Percentiles rank a stretch among this genome's conserved stretches.
Conservation (phyloP, 2,329 filamentous ascomycete species). For the Pseudogymnoascus sp. region DNA sequence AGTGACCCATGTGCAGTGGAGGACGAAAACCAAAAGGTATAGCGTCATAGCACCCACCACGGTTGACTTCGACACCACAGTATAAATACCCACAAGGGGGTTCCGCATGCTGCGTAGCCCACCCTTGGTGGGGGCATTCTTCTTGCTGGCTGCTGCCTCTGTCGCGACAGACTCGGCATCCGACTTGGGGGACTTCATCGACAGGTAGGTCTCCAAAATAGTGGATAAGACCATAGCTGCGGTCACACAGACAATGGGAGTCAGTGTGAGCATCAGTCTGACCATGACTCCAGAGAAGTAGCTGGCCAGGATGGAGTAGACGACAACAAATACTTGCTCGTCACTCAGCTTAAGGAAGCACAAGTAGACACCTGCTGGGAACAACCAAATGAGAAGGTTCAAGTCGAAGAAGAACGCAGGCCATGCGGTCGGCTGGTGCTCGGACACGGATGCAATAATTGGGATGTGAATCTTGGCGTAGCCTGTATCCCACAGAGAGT, state of each 20-base stretch:
- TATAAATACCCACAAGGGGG: constrained; percentile 78
- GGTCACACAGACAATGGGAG: constrained; percentile 90
- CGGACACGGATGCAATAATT: constrained; percentile 98
- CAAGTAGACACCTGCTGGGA: constrained; percentile 96
- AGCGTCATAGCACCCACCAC: constrained; percentile 63
- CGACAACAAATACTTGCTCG: constrained; percentile 95
- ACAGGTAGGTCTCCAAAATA: constrained; percentile 80
- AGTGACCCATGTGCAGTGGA: constrained; percentile 98
- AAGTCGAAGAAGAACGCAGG: constrained; percentile 98
- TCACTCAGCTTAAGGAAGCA: constrained; percentile 92
- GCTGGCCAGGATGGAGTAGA: constrained; percentile 91
- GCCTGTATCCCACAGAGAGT: constrained; percentile 96
- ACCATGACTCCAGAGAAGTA: constrained; percentile 99
- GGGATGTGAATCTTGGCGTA: constrained; percentile 99
- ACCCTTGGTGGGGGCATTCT: constrained; percentile 38
- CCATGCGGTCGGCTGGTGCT: constrained; percentile 98
- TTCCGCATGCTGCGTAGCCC: constrained; percentile 62
- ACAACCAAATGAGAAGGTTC: constrained; percentile 97
- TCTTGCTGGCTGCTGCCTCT: constrained; percentile 39
- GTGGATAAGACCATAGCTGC: constrained; percentile 82
- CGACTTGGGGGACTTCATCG: constrained; percentile 51
- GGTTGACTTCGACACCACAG: constrained; percentile 66
- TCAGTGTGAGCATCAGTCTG: constrained; percentile 93
- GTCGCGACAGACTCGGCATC: constrained; percentile 37
- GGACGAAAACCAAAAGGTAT: constrained; percentile 87